Conservation (phyloP, 2,329 filamentous ascomycete genomes). For the Arthrobotrys sphaeroides region DNA sequence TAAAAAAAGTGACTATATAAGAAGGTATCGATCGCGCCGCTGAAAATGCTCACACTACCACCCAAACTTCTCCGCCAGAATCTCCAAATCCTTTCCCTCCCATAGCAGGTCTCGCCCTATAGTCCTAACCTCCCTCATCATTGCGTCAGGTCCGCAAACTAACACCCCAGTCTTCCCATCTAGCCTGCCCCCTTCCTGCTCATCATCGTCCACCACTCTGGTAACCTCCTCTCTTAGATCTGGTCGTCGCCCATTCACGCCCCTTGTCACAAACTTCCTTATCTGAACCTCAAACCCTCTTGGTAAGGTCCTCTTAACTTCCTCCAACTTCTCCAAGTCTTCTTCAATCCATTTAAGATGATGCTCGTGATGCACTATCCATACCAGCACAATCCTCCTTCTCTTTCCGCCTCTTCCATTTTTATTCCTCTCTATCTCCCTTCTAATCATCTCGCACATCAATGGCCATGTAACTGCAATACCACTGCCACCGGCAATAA, state of each 20-base stretch:
- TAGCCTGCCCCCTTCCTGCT: constrained; percentile 48
- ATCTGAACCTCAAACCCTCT: constrained; percentile 65
- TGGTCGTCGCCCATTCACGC: constrained; percentile 65
- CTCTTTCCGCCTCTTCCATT: constrained; percentile 49
- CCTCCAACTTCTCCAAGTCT: constrained; percentile 65
- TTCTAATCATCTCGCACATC: constrained; percentile 61
- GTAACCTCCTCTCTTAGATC: constrained; percentile 65
- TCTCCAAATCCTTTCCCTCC: constrained; percentile 65
- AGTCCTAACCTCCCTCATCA: constrained; percentile 72
- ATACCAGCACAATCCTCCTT: constrained; percentile 67
- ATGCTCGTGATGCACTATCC: constrained; percentile 68
- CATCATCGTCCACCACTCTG: constrained; percentile 28
- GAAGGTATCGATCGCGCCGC: too few species aligned
- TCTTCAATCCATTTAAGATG: constrained; percentile 69
- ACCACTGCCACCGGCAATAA: constrained; percentile 72
- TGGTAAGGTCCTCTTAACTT: constrained; percentile 25
- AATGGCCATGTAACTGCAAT: constrained; percentile 73
- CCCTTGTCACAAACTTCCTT: constrained; percentile 68
- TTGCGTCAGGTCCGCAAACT: constrained; percentile 71
- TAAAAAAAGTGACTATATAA: too few species aligned
- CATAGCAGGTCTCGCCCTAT: constrained; percentile 65
- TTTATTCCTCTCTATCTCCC: constrained; percentile 56
- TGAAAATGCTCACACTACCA: constrained; percentile 69
- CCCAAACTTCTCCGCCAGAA: constrained; percentile 74
- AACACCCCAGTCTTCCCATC: constrained; percentile 66